Evolutionary conservation across 2,329 filamentous ascomycete genomes (phyloP).

Genomic region (Aspergillus sp.): DNA sequence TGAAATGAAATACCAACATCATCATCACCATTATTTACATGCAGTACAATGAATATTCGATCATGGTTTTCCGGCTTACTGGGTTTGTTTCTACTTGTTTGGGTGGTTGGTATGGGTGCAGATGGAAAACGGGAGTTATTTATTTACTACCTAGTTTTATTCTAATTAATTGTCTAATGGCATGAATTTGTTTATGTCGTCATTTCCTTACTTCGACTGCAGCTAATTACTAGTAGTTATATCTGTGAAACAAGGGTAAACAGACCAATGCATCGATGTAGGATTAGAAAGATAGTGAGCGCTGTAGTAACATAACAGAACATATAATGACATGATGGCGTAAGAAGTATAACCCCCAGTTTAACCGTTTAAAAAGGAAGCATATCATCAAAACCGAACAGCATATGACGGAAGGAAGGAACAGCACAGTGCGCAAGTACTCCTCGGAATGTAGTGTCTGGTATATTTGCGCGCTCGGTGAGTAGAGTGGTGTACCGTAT

Average conservation of each 20-base stretch:
- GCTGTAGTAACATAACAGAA: neutral
- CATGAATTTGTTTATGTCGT: neutral
- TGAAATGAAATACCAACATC: neutral
- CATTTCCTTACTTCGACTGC: neutral
- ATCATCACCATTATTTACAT: neutral
- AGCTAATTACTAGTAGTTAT: neutral
- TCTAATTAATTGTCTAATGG: neutral
- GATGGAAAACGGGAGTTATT: slow-evolving; percentile 10
- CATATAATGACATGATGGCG: neutral
- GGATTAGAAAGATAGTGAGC: neutral
- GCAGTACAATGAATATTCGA: neutral
- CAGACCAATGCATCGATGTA: neutral
- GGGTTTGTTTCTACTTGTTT: neutral
- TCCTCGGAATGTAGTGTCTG: neutral
- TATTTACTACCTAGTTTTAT: neutral
- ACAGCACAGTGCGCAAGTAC: neutral
- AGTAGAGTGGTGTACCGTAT: neutral
- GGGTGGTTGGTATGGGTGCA: neutral
- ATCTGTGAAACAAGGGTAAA: neutral
- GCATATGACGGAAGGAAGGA: neutral
- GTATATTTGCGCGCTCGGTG: neutral
- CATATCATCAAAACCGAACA: neutral
- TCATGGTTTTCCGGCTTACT: neutral
- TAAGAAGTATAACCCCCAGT: neutral
- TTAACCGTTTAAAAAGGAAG: neutral